These are phyloP conservation scores for Phaeotremella skinneri DNA, from an alignment of 768 basidiomycete genomes.

Conservation along the genomic window DNA sequence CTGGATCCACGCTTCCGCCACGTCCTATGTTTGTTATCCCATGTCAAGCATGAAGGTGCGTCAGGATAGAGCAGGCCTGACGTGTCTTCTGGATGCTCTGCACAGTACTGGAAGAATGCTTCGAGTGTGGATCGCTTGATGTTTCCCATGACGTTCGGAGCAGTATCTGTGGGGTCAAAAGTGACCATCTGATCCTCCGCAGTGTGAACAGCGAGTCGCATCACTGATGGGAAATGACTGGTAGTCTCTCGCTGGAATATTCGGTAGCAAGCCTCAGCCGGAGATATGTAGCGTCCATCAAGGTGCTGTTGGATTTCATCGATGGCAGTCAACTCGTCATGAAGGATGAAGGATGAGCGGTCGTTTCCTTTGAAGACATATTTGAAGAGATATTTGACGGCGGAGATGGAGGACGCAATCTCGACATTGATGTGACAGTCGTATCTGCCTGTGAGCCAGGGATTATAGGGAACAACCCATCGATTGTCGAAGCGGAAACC, in stretches of 20 bases:
- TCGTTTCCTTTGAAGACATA: slow-evolving; percentile 60
- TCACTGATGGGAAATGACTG: slow-evolving; percentile 52
- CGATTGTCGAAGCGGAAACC: slow-evolving; percentile 50
- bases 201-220: slow-evolving; percentile 56
- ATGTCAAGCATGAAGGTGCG: too few relatives aligned
- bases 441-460: slow-evolving; percentile 51
- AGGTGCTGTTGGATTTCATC: slow-evolving; percentile 54
- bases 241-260: slow-evolving; percentile 52
- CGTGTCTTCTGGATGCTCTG: too few relatives aligned
- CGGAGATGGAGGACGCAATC: slow-evolving; percentile 51
- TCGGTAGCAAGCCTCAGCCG: slow-evolving; percentile 53
- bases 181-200: slow-evolving; percentile 52
- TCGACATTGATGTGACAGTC: slow-evolving; percentile 61
- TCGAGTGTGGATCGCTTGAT: too few relatives aligned
- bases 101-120: too few relatives aligned
- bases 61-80: too few relatives aligned
- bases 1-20: too few relatives aligned
- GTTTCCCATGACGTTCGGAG: too few relatives aligned
- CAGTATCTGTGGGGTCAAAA: too few relatives aligned
- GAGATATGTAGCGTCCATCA: slow-evolving; percentile 54
- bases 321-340: not conserved
- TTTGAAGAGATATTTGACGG: slow-evolving; percentile 58
- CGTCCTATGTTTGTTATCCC: too few relatives aligned
- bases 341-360: slow-evolving; percentile 51
- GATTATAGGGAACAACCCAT: slow-evolving; percentile 56